phyloP scores from a whole-genome alignment of 305 asterid genomes.

The Fraxinus xanthoxyloides region DNA sequence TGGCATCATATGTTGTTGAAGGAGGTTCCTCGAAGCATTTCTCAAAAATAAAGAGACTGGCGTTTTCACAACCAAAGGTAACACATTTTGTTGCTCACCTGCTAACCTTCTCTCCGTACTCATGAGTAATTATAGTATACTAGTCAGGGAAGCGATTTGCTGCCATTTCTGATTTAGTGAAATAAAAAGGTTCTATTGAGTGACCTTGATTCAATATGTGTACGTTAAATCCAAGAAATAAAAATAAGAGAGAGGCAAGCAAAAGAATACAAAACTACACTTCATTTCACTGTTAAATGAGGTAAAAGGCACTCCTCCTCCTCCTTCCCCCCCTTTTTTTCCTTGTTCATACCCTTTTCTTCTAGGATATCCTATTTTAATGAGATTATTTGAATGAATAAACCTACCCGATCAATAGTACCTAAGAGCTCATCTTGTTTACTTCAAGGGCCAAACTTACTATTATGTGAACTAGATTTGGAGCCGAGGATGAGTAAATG shows the following conservation, averaged over 20 bases:
- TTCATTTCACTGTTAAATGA: neutral
- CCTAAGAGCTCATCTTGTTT: neutral
- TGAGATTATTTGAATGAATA: neutral
- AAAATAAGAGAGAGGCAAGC: neutral
- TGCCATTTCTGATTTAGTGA: neutral
- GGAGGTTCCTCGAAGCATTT: slow-evolving; percentile 98
- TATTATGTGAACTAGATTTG: neutral
- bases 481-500: neutral
- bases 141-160: neutral
- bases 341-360: neutral
- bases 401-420: neutral
- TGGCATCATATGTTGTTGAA: slow-evolving; percentile 90
- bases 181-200: neutral
- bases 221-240: neutral
- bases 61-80: slow-evolving; percentile 95
- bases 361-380: too few species aligned
- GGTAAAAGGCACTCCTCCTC: neutral
- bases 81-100: neutral
- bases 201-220: neutral
- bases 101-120: neutral
- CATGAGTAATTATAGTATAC: neutral
- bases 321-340: too few species aligned
- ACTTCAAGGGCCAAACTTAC: neutral
- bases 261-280: neutral
- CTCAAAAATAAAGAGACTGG: slow-evolving; percentile 78